Evolutionary conservation across 2,329 filamentous ascomycete species (phyloP), one percentile per base, ranked within the genome.

Genomic region (Lachnellula arida): DNA sequence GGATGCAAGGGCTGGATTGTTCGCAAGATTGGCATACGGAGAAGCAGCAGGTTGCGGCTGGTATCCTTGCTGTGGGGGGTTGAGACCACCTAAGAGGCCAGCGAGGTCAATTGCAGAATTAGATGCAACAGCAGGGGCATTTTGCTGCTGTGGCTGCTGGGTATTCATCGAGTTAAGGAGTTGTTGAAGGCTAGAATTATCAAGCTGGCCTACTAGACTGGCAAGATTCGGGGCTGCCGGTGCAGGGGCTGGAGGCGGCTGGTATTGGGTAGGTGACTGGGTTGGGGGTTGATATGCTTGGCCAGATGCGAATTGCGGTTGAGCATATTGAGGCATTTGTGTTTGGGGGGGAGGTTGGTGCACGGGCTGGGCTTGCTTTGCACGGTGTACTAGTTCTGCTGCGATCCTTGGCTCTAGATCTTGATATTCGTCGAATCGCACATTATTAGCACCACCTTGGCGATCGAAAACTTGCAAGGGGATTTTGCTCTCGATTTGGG

Each of bases 391-490:
- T 15, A 97, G 82, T 64, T 95, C 89, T 15, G 88, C 89, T 4
- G 89, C 91, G 46, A 91, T 85, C 5, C 76, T 72, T 0, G 91
- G 88, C 37, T 95, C 88, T 2, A 97, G 79, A 64, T 92, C 86
- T 55, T 88, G 82, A 70, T 97, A 97, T 69, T 95, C 88, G 65
- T 96, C 89, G 69, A 90, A 97, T 44, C 85, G 84, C 57, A 95
- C 85, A 61, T 89, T 91, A 64, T 82, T 82, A 17, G 78, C 77
- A n/a, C 89, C 89, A 9, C 78, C 80, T 42, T 84, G 87, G 25
- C 91, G 86, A 72, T 96, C 88, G 67, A 97, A 97, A 5, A 96
- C 82, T 65, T 93, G 89, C 3, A 97, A 75, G 0, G 88, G 83
- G 50, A 97, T 87, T 68, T 87, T 91, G 61, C 85, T 85, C 1